Percentiles rank a stretch among this genome's conserved stretches.
phyloP scores from a whole-genome alignment of 495 filamentous ascomycete species.

The Aspergillus indologenus region DNA sequence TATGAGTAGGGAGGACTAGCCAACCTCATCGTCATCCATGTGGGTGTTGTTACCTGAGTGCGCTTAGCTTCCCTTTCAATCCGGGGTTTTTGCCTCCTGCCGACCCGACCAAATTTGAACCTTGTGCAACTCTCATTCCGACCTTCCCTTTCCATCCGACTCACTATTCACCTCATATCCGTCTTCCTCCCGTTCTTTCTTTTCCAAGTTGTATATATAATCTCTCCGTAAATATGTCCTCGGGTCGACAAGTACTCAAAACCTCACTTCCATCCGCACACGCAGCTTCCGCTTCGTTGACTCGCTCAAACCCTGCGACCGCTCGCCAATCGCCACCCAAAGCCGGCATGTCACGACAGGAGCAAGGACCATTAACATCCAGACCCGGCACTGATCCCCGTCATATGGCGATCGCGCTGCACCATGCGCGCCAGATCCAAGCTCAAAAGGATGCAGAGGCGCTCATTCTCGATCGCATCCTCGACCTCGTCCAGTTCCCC shows the following conservation, averaged over 20 bases:
- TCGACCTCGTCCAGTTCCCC: constrained; percentile 63
- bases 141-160: neutral
- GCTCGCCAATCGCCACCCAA: constrained; percentile 26
- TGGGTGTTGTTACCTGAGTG: neutral
- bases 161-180: neutral
- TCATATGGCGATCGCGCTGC: constrained; percentile 62
- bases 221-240: constrained; percentile 11
- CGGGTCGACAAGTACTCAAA: constrained; percentile 56
- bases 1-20: too few relatives aligned
- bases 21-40: neutral
- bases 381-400: constrained; percentile 48
- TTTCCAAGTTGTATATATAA: neutral
- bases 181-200: neutral
- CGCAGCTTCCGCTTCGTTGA: constrained; percentile 34
- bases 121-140: neutral
- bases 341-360: constrained; percentile 31
- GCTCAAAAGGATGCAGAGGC: constrained; percentile 69
- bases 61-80: constrained; percentile 12
- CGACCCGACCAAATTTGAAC: constrained; percentile 17
- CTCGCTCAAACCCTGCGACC: constrained; percentile 15
- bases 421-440: constrained; percentile 78
- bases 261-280: constrained; percentile 41
- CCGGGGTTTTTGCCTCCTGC: constrained; percentile 19
- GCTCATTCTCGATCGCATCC: constrained; percentile 65
- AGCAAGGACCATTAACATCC: constrained; percentile 29